Evolutionary conservation across 2,329 filamentous ascomycete genomes (phyloP), one percentile per base, ranked within the genome.

Genomic region (Scytalidium sp.): DNA sequence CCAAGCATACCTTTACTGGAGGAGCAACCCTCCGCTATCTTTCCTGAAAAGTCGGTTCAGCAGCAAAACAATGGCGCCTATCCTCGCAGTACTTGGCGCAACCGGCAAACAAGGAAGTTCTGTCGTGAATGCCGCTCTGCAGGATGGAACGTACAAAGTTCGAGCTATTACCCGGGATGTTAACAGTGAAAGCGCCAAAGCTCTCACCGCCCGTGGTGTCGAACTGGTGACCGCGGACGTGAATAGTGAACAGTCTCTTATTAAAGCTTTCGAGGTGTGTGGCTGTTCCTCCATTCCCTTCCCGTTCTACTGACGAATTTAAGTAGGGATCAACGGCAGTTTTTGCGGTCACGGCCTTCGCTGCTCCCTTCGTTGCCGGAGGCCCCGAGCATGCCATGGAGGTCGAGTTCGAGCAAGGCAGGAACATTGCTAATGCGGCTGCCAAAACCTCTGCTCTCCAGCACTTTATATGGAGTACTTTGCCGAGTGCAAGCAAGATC

Each of bases 291-390:
- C 23, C 19, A 19, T 13, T 39, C n/a, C 20, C 17, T 9, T n/a
- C 29, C 2, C 15, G 15, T n/a, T 21, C 29, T 13, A 20, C 11
- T 45, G 15, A 25, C 39, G 43, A 13, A 49, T 17, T 42, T 15
- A 27, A 11, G 10, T 23, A 57, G 7, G 73, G 72, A 4, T 75
- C 75, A 23, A 70, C 73, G 50, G 61, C 72, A 50, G 78, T 83
- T 50, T 83, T 80, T 63, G 71, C 71, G 50, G 74, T 80, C 46
- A 83, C 79, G 0, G 71, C 82, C 51, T 83, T 78, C 64, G 83
- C 75, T 73, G 72, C 76, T 47, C 68, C 72, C 2, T 79, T 79
- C 57, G 54, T 68, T 54, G 63, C 66, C 1, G 11, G 54, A 3
- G 63, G 64, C 0, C 55, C 63, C 3, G 58, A 67, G 2, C 59